These are phyloP conservation scores for Xylaria longipes DNA, from an alignment of 495 filamentous ascomycete genomes.

Conservation along the genomic window DNA sequence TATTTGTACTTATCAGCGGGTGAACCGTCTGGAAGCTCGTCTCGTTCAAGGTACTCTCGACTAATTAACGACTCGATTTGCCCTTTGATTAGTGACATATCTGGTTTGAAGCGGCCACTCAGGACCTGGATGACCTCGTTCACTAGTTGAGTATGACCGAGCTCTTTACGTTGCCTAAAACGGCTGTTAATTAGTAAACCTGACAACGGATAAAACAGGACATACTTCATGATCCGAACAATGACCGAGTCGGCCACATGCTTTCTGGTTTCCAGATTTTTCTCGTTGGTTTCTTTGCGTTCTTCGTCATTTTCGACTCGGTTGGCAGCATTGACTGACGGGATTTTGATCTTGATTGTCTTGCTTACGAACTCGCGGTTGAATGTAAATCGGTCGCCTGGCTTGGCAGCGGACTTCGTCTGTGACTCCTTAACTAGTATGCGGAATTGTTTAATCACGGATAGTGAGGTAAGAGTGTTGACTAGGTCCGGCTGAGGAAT, in stretches of 20 bases:
- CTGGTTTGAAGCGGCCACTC: slow-evolving; percentile 80
- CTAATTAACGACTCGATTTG: slow-evolving; percentile 93
- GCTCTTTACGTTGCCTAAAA: slow-evolving; percentile 83
- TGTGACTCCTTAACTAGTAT: slow-evolving; percentile 84
- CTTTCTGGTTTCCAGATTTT: slow-evolving; percentile 79
- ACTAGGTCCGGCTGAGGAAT: slow-evolving; percentile 82
- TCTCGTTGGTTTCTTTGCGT: slow-evolving; percentile 84
- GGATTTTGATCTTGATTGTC: slow-evolving; percentile 79
- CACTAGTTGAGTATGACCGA: slow-evolving; percentile 80
- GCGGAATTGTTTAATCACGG: slow-evolving; percentile 83
- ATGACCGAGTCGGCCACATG: slow-evolving; percentile 86
- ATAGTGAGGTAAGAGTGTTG: slow-evolving; percentile 82
- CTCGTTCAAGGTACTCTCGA: slow-evolving; percentile 90
- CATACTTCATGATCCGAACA: slow-evolving; percentile 96
- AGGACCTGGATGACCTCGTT: slow-evolving; percentile 86
- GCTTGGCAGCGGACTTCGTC: slow-evolving; percentile 75
- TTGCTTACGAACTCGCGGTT: slow-evolving; percentile 84
- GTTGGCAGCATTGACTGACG: slow-evolving; percentile 73
- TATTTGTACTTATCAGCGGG: slow-evolving; percentile 41
- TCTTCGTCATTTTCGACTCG: slow-evolving; percentile 87
- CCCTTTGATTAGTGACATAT: slow-evolving; percentile 89
- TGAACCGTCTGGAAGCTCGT: slow-evolving; percentile 55
- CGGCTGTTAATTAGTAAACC: slow-evolving; percentile 2
- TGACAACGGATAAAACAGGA: slow-evolving; percentile 27
- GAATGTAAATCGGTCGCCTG: slow-evolving; percentile 81